Percentiles rank a stretch among this genome's conserved stretches.
Evolutionary conservation across 441 rosid species (phyloP).

Genomic region (Erysimum cheiri): DNA sequence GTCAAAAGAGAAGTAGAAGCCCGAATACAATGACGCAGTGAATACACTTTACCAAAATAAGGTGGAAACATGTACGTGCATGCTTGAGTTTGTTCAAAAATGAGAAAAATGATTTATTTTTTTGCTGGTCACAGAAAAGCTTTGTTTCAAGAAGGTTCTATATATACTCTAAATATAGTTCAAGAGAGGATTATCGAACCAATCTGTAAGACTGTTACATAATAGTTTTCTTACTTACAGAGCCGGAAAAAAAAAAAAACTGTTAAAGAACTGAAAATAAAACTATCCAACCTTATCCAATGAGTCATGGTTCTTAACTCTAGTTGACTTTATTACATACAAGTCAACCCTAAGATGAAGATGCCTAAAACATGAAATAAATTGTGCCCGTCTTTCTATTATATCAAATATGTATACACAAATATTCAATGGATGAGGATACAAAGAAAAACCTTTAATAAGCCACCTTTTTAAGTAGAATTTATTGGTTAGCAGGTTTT

Average conservation of each 20-base stretch:
- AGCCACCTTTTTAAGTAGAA: not conserved
- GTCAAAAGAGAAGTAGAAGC: not conserved
- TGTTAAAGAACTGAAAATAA: not conserved
- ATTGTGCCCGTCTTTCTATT: not conserved
- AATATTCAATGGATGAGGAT: not conserved
- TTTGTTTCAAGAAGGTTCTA: not conserved
- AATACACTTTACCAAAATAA: slow-evolving; percentile 4
- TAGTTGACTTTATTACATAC: not conserved
- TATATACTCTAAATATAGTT: not conserved
- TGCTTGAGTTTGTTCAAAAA: not conserved
- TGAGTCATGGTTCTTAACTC: not conserved
- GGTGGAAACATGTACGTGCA: not conserved
- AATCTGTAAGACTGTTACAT: not conserved
- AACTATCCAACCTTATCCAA: not conserved
- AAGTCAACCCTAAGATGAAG: not conserved
- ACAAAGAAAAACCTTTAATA: not conserved
- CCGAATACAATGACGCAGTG: not conserved
- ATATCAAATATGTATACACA: not conserved
- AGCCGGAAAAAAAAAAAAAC: not conserved
- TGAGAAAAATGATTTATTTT: not conserved
- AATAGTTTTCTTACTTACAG: not conserved
- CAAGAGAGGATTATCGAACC: not conserved
- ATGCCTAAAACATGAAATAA: not conserved
- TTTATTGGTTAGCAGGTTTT: too few relatives aligned
- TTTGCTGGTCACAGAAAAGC: not conserved